A percentile compares a stretch with the other conserved stretches of the same genome.
phyloP scores from a whole-genome alignment of 306 rosid species.

The Corylus americana region DNA sequence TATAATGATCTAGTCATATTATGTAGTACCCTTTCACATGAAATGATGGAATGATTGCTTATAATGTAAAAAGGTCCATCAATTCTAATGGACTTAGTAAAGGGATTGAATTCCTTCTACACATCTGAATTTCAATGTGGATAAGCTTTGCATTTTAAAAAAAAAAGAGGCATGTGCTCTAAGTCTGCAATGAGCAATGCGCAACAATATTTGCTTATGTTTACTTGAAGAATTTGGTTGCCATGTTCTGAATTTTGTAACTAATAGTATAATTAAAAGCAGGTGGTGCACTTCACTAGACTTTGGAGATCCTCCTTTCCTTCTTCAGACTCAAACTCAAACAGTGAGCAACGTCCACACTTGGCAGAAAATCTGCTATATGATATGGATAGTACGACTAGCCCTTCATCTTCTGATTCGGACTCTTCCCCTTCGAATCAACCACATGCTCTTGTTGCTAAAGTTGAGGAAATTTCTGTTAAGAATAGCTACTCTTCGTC shows the following conservation, averaged over 20 bases:
- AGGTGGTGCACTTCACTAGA: constrained; percentile 82
- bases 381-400: constrained; percentile 72
- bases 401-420: constrained; percentile 90
- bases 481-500: constrained; percentile 24
- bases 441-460: constrained; percentile 12
- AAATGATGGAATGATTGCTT: not conserved
- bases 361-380: constrained; percentile 77
- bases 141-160: not conserved
- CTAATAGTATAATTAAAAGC: constrained; percentile 27
- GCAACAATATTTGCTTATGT: too few species aligned
- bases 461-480: constrained; percentile 21
- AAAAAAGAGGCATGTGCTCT: too few species aligned
- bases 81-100: too few species aligned
- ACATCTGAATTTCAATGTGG: not conserved
- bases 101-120: not conserved
- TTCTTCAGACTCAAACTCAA: constrained; percentile 33
- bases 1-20: not conserved
- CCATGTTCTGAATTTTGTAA: not conserved
- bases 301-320: constrained; percentile 69
- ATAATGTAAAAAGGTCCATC: too few species aligned
- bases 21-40: not conserved
- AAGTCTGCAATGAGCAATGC: not conserved
- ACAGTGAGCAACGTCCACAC: constrained; percentile 34
- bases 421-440: constrained; percentile 43
- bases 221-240: too few species aligned